Percentiles rank a stretch among this genome's conserved stretches.
phyloP scores from a whole-genome alignment of 345 rosid genomes.

The Tarenaya hassleriana region DNA sequence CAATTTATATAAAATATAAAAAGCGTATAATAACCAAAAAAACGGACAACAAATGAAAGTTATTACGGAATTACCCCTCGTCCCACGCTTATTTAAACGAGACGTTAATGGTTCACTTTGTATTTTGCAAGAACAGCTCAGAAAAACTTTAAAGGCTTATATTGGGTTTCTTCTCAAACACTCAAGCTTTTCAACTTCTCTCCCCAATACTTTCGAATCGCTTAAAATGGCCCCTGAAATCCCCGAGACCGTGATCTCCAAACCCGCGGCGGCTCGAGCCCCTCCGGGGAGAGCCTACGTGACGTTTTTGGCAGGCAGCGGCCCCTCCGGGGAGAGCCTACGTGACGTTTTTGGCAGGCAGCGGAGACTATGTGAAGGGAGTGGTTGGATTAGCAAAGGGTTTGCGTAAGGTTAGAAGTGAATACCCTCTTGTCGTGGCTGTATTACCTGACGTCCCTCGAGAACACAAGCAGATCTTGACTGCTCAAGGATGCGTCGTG shows the following conservation, averaged over 20 bases:
- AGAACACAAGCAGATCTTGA: constrained; percentile 57
- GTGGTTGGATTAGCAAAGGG: constrained; percentile 82
- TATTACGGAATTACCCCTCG: constrained; percentile 23
- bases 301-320: constrained; percentile 70
- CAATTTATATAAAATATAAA: too few relatives aligned
- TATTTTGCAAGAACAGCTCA: constrained; percentile 7
- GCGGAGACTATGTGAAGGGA: constrained; percentile 70
- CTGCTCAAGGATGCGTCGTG: constrained; percentile 58
- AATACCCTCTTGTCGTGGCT: constrained; percentile 74
- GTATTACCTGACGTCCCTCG: constrained; percentile 74
- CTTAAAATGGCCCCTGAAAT: constrained; percentile 44
- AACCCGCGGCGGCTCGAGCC: constrained; percentile 30
- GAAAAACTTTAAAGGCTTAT: not conserved
- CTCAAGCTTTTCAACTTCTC: constrained; percentile 5
- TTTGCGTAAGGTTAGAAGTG: constrained; percentile 50
- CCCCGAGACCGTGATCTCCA: constrained; percentile 20
- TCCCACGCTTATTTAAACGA: constrained; percentile 17
- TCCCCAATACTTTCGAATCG: not conserved
- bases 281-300: constrained; percentile 43
- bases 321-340: constrained; percentile 36
- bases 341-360: constrained; percentile 71
- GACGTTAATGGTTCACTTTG: too few relatives aligned
- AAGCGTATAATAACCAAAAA: too few relatives aligned
- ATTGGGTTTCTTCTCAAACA: constrained; percentile 25
- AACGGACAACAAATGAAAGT: too few relatives aligned